Percentiles rank a stretch among this genome's conserved stretches.
These are phyloP conservation scores for Geotrichum siamense DNA, from an alignment of 1,139 yeast genomes.

Conservation along the genomic window DNA sequence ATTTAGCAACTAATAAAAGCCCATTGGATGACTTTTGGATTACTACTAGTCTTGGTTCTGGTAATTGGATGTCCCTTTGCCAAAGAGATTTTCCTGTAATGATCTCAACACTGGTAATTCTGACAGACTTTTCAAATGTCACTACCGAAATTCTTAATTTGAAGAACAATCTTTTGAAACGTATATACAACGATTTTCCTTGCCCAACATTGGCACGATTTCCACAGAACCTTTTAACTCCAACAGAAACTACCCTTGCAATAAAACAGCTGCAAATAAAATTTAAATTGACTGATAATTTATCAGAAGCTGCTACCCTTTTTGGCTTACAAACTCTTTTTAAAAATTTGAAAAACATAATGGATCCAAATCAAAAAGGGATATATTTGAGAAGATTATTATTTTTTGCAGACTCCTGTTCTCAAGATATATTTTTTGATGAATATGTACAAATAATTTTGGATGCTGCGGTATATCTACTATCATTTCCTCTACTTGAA, in stretches of 20 bases:
- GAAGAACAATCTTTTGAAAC: background rate
- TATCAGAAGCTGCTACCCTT: conserved; percentile 1
- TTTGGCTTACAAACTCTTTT: conserved; percentile 6
- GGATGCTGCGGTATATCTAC: conserved; percentile 5
- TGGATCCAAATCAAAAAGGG: conserved; percentile 16
- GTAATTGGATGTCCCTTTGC: conserved; percentile 5
- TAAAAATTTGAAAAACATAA: conserved; percentile 8
- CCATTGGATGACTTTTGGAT: conserved; percentile 12
- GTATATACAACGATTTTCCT: conserved; percentile 3
- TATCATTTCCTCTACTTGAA: conserved; percentile 1
- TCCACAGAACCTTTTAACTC: conserved; percentile 9
- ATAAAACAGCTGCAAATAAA: background rate
- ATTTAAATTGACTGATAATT: background rate
- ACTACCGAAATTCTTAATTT: background rate
- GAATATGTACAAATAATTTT: conserved; percentile 7
- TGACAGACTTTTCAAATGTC: conserved; percentile 10
- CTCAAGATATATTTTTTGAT: background rate
- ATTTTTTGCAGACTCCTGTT: conserved; percentile 6
- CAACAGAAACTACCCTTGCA: background rate
- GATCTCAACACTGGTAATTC: conserved; percentile 7
- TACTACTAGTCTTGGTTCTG: conserved; percentile 2
- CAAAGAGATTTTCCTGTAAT: conserved; percentile 4
- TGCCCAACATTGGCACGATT: conserved; percentile 6
- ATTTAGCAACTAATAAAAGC: conserved; percentile 5
- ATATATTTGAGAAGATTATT: conserved; percentile 13